Evolutionary conservation across 805 yeast species (phyloP), one percentile per base, ranked within the genome.

Genomic region (Saccharomycopsis sp.): DNA sequence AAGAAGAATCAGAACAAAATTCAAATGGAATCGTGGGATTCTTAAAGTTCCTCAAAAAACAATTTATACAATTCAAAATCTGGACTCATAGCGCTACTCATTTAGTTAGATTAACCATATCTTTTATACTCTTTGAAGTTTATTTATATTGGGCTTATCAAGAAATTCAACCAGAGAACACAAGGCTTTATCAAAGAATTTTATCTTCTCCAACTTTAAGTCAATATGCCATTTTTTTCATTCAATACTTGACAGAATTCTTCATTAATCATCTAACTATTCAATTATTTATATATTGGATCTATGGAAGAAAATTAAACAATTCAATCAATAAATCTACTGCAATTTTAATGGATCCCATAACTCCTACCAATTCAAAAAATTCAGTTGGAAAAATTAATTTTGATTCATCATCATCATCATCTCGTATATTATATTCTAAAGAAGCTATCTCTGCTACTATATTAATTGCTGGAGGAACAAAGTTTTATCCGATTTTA

Each of bases 71-170:
- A 6, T 8, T 18, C 21, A 31, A n/a, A 6, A 31, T 9, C 18
- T 21, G 15, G 31, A 26, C 27, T 5, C 17, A 25, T 6, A n/a
- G 6, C 15, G 17, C 18, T 33, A 57, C 55, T 32, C 47, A 49
- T 17, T 43, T 63, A 10, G 53, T 62, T n/a, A 59, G 89, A 23
- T 59, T 81, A 28, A 61, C 81, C 49, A 49, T 82, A 3, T 63
- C 89, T 29, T 66, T 81, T 39, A 62, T 83, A 0, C 66, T 92
- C 13, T 86, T 89, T 52, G 96, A 92, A 51, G 89, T 89, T 3
- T 92, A 92, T 56, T 59, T 92, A 39, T 77, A 76, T 1, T 92
- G 98, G 97, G 95, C 95, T 0, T 74, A 79, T 41, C 88, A 82
- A 46, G 98, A 89, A 35, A 20, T 39, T 17, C 27, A 14, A 27